Evolutionary conservation across 306 rosid species (phyloP), one percentile per base, ranked within the genome.

Genomic region (Parietaria judaica): DNA sequence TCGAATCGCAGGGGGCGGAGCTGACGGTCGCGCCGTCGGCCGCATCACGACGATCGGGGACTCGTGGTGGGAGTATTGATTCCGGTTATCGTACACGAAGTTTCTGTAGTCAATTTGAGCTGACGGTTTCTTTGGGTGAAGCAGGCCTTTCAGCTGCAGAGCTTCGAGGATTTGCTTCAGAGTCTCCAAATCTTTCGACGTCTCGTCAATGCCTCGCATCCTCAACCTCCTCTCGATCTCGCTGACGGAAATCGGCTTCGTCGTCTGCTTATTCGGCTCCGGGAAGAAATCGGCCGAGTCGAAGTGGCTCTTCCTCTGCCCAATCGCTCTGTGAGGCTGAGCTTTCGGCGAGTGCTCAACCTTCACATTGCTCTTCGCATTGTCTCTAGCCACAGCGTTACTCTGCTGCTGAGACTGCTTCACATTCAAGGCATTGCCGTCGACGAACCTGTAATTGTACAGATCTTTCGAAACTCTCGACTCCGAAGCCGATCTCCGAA

Each of bases 401-500:
- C 66, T 34, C 47, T 61, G 68, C 51, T 63, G 72, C 47, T 68
- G 79, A 8, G 62, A 60, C 61, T 74, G 83, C 73, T 69, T 79
- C 3, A 61, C 65, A 74, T 75, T 83, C 4, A 72, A 62, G 71
- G 43, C 70, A 74, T 49, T 80, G 14, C 82, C 56, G 69, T 88
- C 89, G 54, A 73, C 63, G 61, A 76, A 80, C 3, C 91, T 91
- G 11, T 76, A 61, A 65, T 76, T 90, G 41, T 67, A 74, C 56
- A 82, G 85, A 74, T 86, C 96, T 76, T 83, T 76, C 61, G 80
- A 66, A 3, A 78, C 87, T 66, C 99, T 82, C 15, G 99, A 92
- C 66, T 92, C 99, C 5, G 99, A 92, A 0, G 88, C 82, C 11
- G 99, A 92, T 82, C 99, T 80, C 59, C 91, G 86, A 11, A 92